These are phyloP conservation scores for Colletotrichum sp. DNA, from an alignment of 2,329 filamentous ascomycete species.

Conservation along the genomic window DNA sequence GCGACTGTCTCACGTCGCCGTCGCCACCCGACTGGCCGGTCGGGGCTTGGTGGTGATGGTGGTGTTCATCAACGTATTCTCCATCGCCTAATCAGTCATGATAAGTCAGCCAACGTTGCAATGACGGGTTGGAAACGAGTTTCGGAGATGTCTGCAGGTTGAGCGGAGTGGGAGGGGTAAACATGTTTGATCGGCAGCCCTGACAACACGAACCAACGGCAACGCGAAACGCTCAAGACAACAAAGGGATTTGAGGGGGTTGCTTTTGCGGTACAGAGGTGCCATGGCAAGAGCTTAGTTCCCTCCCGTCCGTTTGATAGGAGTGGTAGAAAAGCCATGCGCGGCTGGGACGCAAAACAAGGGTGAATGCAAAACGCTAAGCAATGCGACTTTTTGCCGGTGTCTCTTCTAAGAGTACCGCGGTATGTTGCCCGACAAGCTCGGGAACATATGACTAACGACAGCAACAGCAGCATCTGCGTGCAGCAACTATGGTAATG, in stretches of 20 bases:
- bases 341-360: slow-evolving; percentile 21
- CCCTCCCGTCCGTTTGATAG: not conserved
- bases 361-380: slow-evolving; percentile 22
- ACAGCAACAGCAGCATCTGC: slow-evolving; percentile 44
- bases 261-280: slow-evolving; percentile 11
- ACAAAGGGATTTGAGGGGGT: slow-evolving; percentile 6
- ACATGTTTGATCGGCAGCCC: slow-evolving; percentile 20
- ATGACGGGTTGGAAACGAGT: slow-evolving; percentile 9
- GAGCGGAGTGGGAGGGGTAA: slow-evolving; percentile 15
- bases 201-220: slow-evolving; percentile 5
- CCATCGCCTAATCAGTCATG: slow-evolving; percentile 55
- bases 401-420: slow-evolving; percentile 20
- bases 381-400: slow-evolving; percentile 25
- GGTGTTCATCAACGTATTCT: slow-evolving; percentile 66
- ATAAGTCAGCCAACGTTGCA: slow-evolving; percentile 26
- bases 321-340: not conserved
- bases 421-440: slow-evolving; percentile 12
- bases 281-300: slow-evolving; percentile 3
- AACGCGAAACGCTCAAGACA: slow-evolving; percentile 15
- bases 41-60: slow-evolving; percentile 69
- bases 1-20: slow-evolving; percentile 73
- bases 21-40: slow-evolving; percentile 54
- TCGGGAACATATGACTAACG: slow-evolving; percentile 21
- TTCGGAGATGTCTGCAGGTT: slow-evolving; percentile 6
- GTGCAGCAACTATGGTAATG: slow-evolving; percentile 56